Evolutionary conservation across 345 rosid species (phyloP), one percentile per base, ranked within the genome.

Genomic region (Mallotus nudiflorus): DNA sequence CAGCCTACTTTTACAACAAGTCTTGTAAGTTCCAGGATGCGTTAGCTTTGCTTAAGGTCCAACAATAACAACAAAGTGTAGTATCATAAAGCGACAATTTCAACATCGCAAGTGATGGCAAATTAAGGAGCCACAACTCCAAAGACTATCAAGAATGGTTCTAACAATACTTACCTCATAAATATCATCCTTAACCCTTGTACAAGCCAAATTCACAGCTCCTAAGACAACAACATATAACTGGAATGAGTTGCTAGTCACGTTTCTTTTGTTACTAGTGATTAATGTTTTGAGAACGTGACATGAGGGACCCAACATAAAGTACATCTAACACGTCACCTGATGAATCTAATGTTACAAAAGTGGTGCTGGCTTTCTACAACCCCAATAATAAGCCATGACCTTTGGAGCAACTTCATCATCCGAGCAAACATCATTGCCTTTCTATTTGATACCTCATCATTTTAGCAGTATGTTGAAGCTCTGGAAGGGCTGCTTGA

Each of bases 341-440:
- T n/a, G n/a, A n/a, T n/a, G n/a, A n/a, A n/a, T n/a, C n/a, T n/a
- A n/a, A n/a, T n/a, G n/a, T n/a, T n/a, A n/a, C n/a, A n/a, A n/a
- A n/a, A n/a, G n/a, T n/a, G n/a, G n/a, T n/a, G n/a, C n/a, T n/a
- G n/a, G n/a, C n/a, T n/a, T n/a, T n/a, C n/a, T n/a, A n/a, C n/a
- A n/a, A n/a, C n/a, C n/a, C n/a, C n/a, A n/a, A n/a, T n/a, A n/a
- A n/a, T n/a, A n/a, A 51, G 96, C 97, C 99, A 95, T 89, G 73
- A 95, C 99, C 78, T 98, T 87, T 3, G 96, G 98, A 56, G 94
- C 91, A 76, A 91, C 85, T 75, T 95, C 99, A 68, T 92, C 99
- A 56, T 95, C 98, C 24, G 94, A 83, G 72, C 79, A 78, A 62
- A 83, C 73, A 82, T 90, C 97, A 77, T 76, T 87, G n/a, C n/a